Conservation (phyloP, 164 flowering plant genomes). For the Warburgia ugandensis region DNA sequence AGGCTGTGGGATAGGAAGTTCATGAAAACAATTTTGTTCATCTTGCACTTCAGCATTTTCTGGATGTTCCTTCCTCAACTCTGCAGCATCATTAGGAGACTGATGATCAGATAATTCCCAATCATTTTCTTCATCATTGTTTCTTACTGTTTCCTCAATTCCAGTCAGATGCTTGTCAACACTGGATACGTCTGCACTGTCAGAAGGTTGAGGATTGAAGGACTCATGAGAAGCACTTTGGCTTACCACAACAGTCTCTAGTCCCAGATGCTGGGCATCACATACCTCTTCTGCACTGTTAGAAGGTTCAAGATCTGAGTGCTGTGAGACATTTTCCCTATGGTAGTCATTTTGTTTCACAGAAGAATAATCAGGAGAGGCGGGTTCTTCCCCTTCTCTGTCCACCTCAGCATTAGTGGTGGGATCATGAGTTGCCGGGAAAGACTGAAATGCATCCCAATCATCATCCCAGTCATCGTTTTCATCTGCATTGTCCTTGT, state of each 20-base stretch:
- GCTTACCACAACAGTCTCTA: conserved; percentile 4
- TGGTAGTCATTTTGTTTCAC: conserved; percentile 3
- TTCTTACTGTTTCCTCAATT: conserved; percentile 7
- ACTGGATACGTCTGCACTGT: not conserved
- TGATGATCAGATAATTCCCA: conserved; percentile 3
- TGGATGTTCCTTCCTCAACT: not conserved
- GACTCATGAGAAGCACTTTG: conserved; percentile 4
- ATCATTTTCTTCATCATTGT: conserved; percentile 5
- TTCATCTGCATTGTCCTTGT: conserved; percentile 6
- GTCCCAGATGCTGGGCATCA: conserved; percentile 12
- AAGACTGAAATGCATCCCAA: conserved; percentile 97
- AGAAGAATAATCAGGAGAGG: conserved; percentile 16
- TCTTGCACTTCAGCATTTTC: too few species aligned
- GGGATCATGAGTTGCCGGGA: conserved; percentile 50
- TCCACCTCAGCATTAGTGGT: conserved; percentile 17
- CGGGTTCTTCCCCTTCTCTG: conserved; percentile 13
- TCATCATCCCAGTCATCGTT: conserved; percentile 53
- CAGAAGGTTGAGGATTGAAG: conserved; percentile 2
- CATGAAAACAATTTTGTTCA: too few species aligned
- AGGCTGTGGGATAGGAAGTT: too few species aligned
- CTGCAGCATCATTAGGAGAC: conserved; percentile 3
- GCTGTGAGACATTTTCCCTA: conserved; percentile 13
- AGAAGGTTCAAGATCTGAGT: conserved; percentile 10
- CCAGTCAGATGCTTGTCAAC: not conserved
- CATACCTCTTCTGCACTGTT: conserved; percentile 5